A percentile compares a stretch with the other conserved stretches of the same genome.
phyloP scores from a whole-genome alignment of 192 early-diverging fungal species.

The Blastocladiella britannica region DNA sequence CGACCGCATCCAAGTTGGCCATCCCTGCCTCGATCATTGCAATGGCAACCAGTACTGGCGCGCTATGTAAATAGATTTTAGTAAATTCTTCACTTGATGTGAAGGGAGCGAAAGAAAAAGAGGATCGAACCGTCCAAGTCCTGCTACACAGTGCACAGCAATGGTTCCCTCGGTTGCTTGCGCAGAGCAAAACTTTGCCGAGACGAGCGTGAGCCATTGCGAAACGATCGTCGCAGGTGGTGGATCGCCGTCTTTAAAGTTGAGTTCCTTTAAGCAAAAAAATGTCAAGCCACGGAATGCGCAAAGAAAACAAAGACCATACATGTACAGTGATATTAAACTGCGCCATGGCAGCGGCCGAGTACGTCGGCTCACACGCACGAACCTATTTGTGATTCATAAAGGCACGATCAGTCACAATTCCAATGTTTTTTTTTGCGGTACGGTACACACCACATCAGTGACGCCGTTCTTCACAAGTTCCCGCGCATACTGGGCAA shows the following conservation, averaged over 20 bases:
- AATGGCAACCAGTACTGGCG: slow-evolving; percentile 49
- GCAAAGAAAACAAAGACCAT: slow-evolving; percentile 2
- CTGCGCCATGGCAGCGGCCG: too few relatives aligned
- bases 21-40: slow-evolving; percentile 64
- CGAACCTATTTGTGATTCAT: too few relatives aligned
- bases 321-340: too few relatives aligned
- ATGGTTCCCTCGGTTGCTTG: slow-evolving; percentile 1
- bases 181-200: slow-evolving; percentile 1
- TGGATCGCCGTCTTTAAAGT: slow-evolving; percentile 30
- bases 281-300: neutral
- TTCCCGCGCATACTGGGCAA: slow-evolving; percentile 50
- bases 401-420: too few relatives aligned
- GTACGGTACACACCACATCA: slow-evolving; percentile 63
- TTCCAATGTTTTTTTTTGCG: too few relatives aligned
- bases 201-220: slow-evolving; percentile 45
- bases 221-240: slow-evolving; percentile 37
- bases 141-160: slow-evolving; percentile 61
- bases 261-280: neutral
- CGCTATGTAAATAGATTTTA: slow-evolving; percentile 9
- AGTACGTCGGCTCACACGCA: slow-evolving; percentile 72
- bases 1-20: slow-evolving; percentile 49
- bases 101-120: neutral
- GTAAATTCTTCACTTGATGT: neutral
- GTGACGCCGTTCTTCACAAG: slow-evolving; percentile 37
- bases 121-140: slow-evolving; percentile 35